Evolutionary conservation across 805 yeast species (phyloP).

Genomic region (Ogataea siamensis): DNA sequence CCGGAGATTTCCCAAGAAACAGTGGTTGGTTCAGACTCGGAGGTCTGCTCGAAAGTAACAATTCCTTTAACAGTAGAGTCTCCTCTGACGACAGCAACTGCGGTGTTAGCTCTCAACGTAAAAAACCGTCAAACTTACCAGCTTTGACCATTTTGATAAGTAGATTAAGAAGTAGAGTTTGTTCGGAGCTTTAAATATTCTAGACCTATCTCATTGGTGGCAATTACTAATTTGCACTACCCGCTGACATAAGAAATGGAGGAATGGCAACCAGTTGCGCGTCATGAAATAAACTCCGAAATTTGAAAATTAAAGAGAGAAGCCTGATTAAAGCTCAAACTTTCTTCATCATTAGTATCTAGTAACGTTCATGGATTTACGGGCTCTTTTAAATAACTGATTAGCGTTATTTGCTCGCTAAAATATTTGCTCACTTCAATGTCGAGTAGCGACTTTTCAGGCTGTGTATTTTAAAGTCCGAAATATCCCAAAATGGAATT

Average conservation of each 20-base stretch:
- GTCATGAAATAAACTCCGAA: background rate
- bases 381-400: background rate
- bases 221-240: slow-evolving; percentile 7
- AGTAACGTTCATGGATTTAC: too few relatives aligned
- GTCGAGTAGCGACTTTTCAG: slow-evolving; percentile 1
- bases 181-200: slow-evolving; percentile 3
- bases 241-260: slow-evolving; percentile 1
- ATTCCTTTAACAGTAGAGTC: slow-evolving; percentile 86
- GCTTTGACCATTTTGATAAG: slow-evolving; percentile 14
- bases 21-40: slow-evolving; percentile 80
- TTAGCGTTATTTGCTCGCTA: slow-evolving; percentile 1
- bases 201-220: slow-evolving; percentile 9
- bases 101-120: slow-evolving; percentile 19
- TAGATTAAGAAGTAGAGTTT: slow-evolving; percentile 1
- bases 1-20: slow-evolving; percentile 88
- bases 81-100: slow-evolving; percentile 95
- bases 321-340: too few relatives aligned
- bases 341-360: too few relatives aligned
- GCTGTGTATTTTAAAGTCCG: slow-evolving; percentile 6
- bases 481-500: slow-evolving; percentile 6
- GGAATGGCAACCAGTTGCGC: slow-evolving; percentile 1
- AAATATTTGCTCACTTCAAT: slow-evolving; percentile 2
- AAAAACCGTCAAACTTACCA: slow-evolving; percentile 7
- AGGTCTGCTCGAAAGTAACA: slow-evolving; percentile 80
- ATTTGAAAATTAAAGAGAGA: too few relatives aligned